Percentiles rank a stretch among this genome's conserved stretches.
phyloP scores from a whole-genome alignment of 192 early-diverging fungal species.

The Coemansia sp. region DNA sequence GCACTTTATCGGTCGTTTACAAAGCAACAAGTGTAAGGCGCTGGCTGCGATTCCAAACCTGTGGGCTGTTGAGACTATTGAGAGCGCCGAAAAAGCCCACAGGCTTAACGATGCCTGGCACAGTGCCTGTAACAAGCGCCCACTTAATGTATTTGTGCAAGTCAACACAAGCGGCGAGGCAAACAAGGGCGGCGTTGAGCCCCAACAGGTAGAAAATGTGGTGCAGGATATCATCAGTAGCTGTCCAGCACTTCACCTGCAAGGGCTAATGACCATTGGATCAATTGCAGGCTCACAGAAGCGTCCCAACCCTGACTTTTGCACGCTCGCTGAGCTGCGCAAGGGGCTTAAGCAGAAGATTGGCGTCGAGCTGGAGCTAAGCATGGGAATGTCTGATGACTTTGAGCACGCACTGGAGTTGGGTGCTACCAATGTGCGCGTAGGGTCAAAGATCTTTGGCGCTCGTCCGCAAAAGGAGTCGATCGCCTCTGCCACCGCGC shows the following conservation, averaged over 20 bases:
- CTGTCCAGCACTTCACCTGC: constrained; percentile 69
- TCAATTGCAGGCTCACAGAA: constrained; percentile 55
- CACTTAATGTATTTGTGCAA: constrained; percentile 85
- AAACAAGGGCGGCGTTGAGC: constrained; percentile 76
- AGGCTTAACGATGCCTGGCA: constrained; percentile 77
- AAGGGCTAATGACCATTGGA: constrained; percentile 97
- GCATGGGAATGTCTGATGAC: constrained; percentile 99
- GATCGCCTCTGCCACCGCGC: not conserved
- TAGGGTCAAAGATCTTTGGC: constrained; percentile 93
- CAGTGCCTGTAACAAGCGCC: constrained; percentile 40
- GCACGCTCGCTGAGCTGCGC: constrained; percentile 37
- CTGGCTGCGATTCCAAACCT: constrained; percentile 86
- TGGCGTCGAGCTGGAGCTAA: constrained; percentile 65
- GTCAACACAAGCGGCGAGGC: constrained; percentile 94
- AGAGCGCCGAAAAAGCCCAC: constrained; percentile 78
- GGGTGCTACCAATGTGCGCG: constrained; percentile 91
- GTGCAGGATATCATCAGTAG: constrained; percentile 62
- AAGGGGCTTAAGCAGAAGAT: constrained; percentile 19
- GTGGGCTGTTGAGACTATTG: constrained; percentile 91
- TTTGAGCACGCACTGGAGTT: constrained; percentile 79
- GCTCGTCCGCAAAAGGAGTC: constrained; percentile 34
- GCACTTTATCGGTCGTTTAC: constrained; percentile 97
- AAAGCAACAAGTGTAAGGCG: constrained; percentile 95
- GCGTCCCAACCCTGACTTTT: constrained; percentile 57
- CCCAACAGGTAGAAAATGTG: constrained; percentile 55